A percentile compares a stretch with the other conserved stretches of the same genome.
Evolutionary conservation across 441 rosid genomes (phyloP).

Genomic region (Aquilaria agallochum): DNA sequence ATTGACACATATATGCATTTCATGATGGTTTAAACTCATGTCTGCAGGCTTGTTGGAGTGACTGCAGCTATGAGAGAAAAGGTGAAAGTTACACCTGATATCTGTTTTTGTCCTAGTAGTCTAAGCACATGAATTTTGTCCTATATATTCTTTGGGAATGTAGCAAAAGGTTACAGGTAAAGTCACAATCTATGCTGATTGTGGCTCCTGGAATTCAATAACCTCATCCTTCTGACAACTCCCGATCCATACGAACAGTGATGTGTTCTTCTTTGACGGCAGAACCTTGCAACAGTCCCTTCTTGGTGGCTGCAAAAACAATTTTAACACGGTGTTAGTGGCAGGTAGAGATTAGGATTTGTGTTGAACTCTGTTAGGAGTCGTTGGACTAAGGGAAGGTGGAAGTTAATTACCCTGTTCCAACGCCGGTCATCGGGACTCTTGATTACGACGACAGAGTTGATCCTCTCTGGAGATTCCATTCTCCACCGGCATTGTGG

Average conservation of each 20-base stretch:
- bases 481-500: slow-evolving; percentile 71
- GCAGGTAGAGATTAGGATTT: not conserved
- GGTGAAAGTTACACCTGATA: slow-evolving; percentile 4
- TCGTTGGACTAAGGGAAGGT: no score
- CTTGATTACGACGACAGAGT: slow-evolving; percentile 55
- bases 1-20: not conserved
- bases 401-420: slow-evolving; percentile 45
- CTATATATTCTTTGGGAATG: no score
- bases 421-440: slow-evolving; percentile 62
- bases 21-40: not conserved
- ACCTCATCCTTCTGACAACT: slow-evolving; percentile 64
- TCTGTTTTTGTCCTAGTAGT: slow-evolving; percentile 9
- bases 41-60: not conserved
- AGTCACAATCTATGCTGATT: not conserved
- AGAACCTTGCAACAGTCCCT: slow-evolving; percentile 83
- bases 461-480: slow-evolving; percentile 53
- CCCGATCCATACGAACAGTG: slow-evolving; percentile 68
- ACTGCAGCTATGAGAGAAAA: not conserved
- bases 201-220: slow-evolving; percentile 32
- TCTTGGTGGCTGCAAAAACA: slow-evolving; percentile 65
- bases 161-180: no score
- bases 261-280: slow-evolving; percentile 44
- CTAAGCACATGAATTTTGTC: not conserved
- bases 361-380: no score
- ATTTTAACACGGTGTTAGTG: slow-evolving; percentile 1